These are phyloP conservation scores for Alternaria sp. DNA, from an alignment of 2,329 filamentous ascomycete species.

Conservation along the genomic window DNA sequence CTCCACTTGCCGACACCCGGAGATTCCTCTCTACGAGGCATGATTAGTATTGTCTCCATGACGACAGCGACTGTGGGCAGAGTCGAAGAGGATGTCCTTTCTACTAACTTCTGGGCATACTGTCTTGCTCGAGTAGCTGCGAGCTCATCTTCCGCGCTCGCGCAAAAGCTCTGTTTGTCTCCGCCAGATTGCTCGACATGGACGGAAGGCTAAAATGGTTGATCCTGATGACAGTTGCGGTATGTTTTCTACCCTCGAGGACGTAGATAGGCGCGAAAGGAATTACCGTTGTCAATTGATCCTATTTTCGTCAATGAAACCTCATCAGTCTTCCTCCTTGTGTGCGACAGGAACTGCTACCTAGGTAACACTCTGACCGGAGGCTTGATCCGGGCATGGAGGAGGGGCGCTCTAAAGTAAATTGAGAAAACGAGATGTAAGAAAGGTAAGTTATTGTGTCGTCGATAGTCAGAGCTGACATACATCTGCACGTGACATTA, in stretches of 20 bases:
- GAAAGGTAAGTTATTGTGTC: neutral
- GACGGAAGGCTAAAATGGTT: neutral
- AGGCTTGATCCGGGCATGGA: neutral
- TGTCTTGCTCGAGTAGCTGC: fast-evolving
- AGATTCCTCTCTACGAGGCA: neutral
- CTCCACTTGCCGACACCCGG: neutral
- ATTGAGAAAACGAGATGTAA: neutral
- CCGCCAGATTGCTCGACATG: fast-evolving
- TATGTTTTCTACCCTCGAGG: neutral
- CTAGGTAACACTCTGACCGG: neutral
- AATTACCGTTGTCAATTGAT: fast-evolving
- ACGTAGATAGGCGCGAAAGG: neutral
- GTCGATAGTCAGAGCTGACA: neutral
- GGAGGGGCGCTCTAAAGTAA: neutral
- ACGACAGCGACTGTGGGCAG: neutral
- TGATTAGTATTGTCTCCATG: neutral
- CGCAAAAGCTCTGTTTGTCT: neutral
- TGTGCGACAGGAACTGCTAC: neutral
- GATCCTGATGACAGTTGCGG: neutral
- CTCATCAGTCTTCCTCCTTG: neutral
- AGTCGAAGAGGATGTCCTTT: fast-evolving
- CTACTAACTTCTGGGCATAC: neutral
- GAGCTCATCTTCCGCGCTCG: neutral
- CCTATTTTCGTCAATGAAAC: neutral
- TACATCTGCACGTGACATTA: neutral